A percentile compares a stretch with the other conserved stretches of the same genome.
Evolutionary conservation across 2,329 filamentous ascomycete genomes (phyloP).

Genomic region (Penicillium sp.): DNA sequence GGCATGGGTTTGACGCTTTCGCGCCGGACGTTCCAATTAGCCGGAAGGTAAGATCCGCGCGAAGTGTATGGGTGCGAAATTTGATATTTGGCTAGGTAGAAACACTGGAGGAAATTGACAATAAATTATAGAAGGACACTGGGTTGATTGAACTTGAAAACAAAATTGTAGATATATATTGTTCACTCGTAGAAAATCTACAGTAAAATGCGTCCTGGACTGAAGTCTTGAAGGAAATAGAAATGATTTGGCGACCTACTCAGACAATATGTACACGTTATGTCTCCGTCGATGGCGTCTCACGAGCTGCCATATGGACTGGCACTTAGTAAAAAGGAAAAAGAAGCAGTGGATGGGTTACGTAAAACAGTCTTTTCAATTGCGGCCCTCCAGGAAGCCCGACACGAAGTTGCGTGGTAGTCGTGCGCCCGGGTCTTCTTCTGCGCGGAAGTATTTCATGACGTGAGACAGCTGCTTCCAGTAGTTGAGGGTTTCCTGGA

Average conservation of each 20-base stretch:
- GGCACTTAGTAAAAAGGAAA: conserved; percentile 19
- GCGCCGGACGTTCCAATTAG: not conserved
- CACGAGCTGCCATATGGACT: conserved; percentile 18
- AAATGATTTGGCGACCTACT: conserved; percentile 26
- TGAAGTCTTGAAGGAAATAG: not conserved
- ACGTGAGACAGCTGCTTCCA: conserved; percentile 97
- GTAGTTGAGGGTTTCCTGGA: conserved; percentile 95
- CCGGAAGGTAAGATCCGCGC: not conserved
- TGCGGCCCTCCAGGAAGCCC: conserved; percentile 87
- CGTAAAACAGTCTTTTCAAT: conserved; percentile 31
- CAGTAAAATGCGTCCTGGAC: not conserved
- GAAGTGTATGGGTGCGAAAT: conserved; percentile 1
- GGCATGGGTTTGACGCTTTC: conserved; percentile 13
- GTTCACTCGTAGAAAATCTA: not conserved
- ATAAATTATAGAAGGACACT: too few relatives aligned
- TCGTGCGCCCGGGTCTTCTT: conserved; percentile 73
- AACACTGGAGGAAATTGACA: not conserved
- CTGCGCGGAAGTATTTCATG: conserved; percentile 93
- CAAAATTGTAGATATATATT: not conserved
- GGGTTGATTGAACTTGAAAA: not conserved
- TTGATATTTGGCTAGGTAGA: not conserved
- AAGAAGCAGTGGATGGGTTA: conserved; percentile 10
- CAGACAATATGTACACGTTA: conserved; percentile 41
- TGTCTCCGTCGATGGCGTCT: conserved; percentile 28
- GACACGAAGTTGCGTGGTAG: conserved; percentile 89